Evolutionary conservation across 2,329 filamentous ascomycete genomes (phyloP).

Genomic region (Verticillium nonalfalfae): DNA sequence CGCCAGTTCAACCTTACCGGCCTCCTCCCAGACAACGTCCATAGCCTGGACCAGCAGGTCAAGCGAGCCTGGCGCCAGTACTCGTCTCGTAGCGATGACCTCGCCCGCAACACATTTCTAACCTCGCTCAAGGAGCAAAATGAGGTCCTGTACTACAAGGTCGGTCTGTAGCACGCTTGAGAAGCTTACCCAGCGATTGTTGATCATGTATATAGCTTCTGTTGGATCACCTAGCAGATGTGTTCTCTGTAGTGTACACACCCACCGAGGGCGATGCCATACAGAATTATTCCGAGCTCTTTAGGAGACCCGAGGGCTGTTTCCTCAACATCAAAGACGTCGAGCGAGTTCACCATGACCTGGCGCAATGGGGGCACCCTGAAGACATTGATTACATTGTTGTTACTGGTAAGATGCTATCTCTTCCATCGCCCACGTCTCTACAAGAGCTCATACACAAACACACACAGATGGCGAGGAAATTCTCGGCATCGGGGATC

Average conservation of each 20-base stretch:
- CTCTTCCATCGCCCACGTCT: not conserved
- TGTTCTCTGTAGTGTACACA: slow-evolving; percentile 88
- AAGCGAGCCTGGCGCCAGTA: slow-evolving; percentile 79
- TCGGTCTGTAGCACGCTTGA: slow-evolving; percentile 22
- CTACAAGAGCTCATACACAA: slow-evolving; percentile 9
- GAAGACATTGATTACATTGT: slow-evolving; percentile 87
- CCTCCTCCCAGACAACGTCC: slow-evolving; percentile 64
- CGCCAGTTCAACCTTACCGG: slow-evolving; percentile 64
- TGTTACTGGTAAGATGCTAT: slow-evolving; percentile 57
- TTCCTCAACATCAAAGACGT: slow-evolving; percentile 69
- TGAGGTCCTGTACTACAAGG: slow-evolving; percentile 72
- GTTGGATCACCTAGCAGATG: slow-evolving; percentile 73
- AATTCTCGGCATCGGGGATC: slow-evolving; percentile 85
- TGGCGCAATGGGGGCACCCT: slow-evolving; percentile 60
- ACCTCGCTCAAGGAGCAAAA: slow-evolving; percentile 83
- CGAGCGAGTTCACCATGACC: slow-evolving; percentile 57
- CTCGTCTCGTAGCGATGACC: slow-evolving; percentile 48
- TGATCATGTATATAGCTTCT: slow-evolving; percentile 46
- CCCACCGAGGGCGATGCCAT: slow-evolving; percentile 88
- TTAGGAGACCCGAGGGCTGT: slow-evolving; percentile 72
- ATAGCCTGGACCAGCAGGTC: slow-evolving; percentile 71
- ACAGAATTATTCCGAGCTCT: slow-evolving; percentile 72
- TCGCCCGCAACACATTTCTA: slow-evolving; percentile 85
- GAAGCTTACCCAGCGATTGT: not conserved
- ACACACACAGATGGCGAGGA: slow-evolving; percentile 46